Conservation (phyloP, 768 basidiomycete genomes). For the Trametes maxima region DNA sequence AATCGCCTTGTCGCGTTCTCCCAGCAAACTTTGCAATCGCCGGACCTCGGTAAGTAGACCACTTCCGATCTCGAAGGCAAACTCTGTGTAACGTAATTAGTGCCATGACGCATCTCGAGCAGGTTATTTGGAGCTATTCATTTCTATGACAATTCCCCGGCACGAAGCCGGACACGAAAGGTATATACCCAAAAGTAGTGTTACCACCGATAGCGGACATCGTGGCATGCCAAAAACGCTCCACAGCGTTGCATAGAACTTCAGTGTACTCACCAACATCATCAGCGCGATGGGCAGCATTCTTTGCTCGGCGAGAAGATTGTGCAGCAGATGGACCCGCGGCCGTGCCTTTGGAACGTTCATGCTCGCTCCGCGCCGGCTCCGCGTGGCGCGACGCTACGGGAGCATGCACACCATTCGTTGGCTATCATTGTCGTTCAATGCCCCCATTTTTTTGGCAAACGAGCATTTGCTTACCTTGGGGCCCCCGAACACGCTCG, state of each 20-base stretch:
- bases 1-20: constrained; percentile 90
- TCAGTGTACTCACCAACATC: constrained; percentile 71
- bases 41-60: constrained; percentile 90
- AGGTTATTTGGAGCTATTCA: too few relatives aligned
- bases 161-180: too few relatives aligned
- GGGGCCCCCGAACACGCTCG: constrained; percentile 58
- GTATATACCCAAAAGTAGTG: too few relatives aligned
- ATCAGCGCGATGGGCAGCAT: constrained; percentile 86
- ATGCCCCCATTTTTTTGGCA: not conserved
- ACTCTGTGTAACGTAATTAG: constrained; percentile 57
- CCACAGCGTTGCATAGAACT: not conserved
- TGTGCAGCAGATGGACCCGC: constrained; percentile 79
- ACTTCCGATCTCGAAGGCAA: constrained; percentile 97
- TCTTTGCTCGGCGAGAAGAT: constrained; percentile 82
- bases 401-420: constrained; percentile 41
- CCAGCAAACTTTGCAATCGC: constrained; percentile 85
- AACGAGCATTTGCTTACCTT: constrained; percentile 50
- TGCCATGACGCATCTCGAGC: not conserved
- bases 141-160: too few relatives aligned
- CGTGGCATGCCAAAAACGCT: not conserved
- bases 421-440: constrained; percentile 36
- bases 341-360: constrained; percentile 59
- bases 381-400: constrained; percentile 26
- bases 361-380: constrained; percentile 37
- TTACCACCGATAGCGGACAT: too few relatives aligned